Conservation (phyloP, 108 stramenopile genomes). For the Nannochloropsis salina region DNA sequence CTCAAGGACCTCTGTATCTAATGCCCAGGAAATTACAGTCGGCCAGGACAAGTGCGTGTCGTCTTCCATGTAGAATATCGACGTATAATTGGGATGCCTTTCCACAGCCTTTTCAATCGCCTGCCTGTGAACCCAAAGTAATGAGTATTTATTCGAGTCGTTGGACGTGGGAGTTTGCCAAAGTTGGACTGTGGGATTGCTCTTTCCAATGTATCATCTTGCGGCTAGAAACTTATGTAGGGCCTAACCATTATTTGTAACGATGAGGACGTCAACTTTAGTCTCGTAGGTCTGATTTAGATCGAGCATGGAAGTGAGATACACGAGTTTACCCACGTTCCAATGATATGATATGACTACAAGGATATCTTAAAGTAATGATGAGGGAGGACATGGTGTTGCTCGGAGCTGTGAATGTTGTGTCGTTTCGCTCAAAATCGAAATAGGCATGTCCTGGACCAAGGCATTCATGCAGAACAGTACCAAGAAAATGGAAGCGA, state of each 20-base stretch:
- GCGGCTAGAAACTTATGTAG: background rate
- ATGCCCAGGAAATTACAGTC: background rate
- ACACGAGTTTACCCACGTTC: background rate
- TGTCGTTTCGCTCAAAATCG: too few relatives aligned
- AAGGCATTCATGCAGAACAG: too few relatives aligned
- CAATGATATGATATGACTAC: background rate
- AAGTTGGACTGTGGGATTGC: background rate
- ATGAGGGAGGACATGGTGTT: background rate
- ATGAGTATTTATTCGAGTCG: background rate
- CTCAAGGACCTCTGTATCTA: background rate
- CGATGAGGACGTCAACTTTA: background rate
- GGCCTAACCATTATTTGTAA: background rate
- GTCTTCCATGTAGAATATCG: background rate
- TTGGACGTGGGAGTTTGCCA: background rate
- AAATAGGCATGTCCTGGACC: too few relatives aligned
- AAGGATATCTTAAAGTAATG: background rate
- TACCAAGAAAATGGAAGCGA: too few relatives aligned
- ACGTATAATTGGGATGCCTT: background rate
- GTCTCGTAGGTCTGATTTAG: background rate
- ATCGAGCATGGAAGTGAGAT: background rate
- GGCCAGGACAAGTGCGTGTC: background rate
- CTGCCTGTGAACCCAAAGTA: slow-evolving; percentile 10
- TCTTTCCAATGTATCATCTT: background rate
- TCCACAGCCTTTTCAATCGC: background rate
- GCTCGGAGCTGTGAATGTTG: too few relatives aligned